Evolutionary conservation across 1,139 yeast species (phyloP), one percentile per base, ranked within the genome.

Genomic region (Scheffersomyces segobiensis): DNA sequence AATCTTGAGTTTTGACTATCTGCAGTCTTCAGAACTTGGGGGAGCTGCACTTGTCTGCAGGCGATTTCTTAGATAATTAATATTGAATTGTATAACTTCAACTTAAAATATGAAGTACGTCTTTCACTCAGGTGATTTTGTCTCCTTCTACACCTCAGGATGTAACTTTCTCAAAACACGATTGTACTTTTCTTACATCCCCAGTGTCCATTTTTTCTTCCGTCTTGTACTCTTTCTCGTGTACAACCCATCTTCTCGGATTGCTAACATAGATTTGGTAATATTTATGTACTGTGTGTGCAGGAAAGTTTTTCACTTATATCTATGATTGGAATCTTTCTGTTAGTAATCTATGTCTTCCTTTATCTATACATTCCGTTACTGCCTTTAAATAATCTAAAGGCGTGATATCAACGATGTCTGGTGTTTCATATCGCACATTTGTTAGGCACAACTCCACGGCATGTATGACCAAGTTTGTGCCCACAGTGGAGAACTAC

Each of bases 401-500:
- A 20, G 20, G 21, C 21, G 21, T 49, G 7, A 14, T 49, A 14
- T 17, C 22, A 20, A 17, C 17, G 10, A 21, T 18, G 26, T 51
- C 47, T 12, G n/a, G 14, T 17, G 12, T 7, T 17, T 10, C 14
- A 17, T 20, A 10, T 22, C 26, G n/a, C 26, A 19, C 21, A 32
- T 22, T n/a, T 19, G 17, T 21, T 3, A 24, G 21, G 14, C 26
- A 26, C 21, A 18, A n/a, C 52, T 57, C 59, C 53, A 55, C 53
- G 39, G 60, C 63, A 51, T 67, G 72, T 49, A 61, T 67, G 52
- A 63, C 68, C 50, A 63, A 63, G 57, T 78, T 78, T 63, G 57
- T 55, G 19, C 81, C 83, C 3, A 57, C 77, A n/a, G 61, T 65
- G 32, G 78, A 72, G 18, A 72, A 69, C 63, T 77, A 76, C 60